Percentiles rank a stretch among this genome's conserved stretches.
Evolutionary conservation across 2,329 filamentous ascomycete species (phyloP).

Genomic region (Tolypocladium capitatum): DNA sequence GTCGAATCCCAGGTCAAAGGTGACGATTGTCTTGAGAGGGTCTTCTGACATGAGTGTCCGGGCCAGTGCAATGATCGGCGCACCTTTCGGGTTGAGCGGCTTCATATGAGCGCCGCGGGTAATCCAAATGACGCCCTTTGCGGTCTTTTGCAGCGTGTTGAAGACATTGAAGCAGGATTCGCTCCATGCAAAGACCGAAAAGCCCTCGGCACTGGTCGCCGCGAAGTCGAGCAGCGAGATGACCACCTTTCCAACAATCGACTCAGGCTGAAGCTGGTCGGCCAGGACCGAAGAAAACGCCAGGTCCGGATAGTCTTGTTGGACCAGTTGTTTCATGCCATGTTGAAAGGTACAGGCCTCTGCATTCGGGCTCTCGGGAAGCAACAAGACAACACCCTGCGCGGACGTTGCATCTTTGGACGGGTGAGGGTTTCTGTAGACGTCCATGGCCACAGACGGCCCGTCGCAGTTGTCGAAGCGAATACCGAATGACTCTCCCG

Average conservation of each 20-base stretch:
- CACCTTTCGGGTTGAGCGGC: constrained; percentile 19
- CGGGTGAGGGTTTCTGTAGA: constrained; percentile 1
- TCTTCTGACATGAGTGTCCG: constrained; percentile 37
- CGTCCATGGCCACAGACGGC: background rate
- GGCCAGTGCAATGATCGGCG: constrained; percentile 31
- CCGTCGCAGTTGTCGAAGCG: background rate
- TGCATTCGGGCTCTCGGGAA: background rate
- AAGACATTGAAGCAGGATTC: constrained; percentile 26
- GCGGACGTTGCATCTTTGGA: background rate
- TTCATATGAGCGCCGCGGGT: constrained; percentile 27
- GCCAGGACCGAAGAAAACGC: constrained; percentile 2
- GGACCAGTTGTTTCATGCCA: background rate
- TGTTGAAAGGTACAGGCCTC: background rate
- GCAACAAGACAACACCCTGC: constrained; percentile 8
- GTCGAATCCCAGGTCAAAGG: constrained; percentile 24
- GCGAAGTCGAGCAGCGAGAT: constrained; percentile 35
- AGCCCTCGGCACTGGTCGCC: constrained; percentile 5
- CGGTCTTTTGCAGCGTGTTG: constrained; percentile 21
- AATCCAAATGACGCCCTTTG: constrained; percentile 33
- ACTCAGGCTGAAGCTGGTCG: constrained; percentile 4
- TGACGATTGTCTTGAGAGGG: constrained; percentile 26
- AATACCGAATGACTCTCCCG: background rate
- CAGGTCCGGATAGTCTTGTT: background rate
- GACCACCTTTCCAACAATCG: constrained; percentile 16
- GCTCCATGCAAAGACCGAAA: constrained; percentile 25